These are phyloP conservation scores for Arabidopsis thaliana DNA, from an alignment of 345 rosid species.

Conservation along the genomic window TAIR10.1 NC_003070.9:12692501-12693000, in stretches of 20 bases:
- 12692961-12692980: not conserved
- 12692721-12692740: not conserved
- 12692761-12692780: conserved; percentile 28
- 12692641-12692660: no score
- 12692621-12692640: no score
- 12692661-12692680: not conserved
- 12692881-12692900: not conserved
- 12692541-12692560: no score
- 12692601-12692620: no score
- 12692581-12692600: no score
- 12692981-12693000: not conserved
- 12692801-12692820: not conserved
- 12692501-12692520: no score
- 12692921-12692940: conserved; percentile 4
- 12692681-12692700: not conserved
- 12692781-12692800: conserved; percentile 33
- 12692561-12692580: no score
- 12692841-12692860: not conserved
- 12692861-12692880: not conserved
- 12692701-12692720: not conserved
- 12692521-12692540: no score
- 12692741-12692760: conserved; percentile 21
- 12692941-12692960: not conserved
- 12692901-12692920: not conserved
- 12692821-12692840: not conserved